Percentiles rank a stretch among this genome's conserved stretches.
These are phyloP conservation scores for Blastocystis sp. DNA, from an alignment of 352 stramenopile species.

Conservation along the genomic window DNA sequence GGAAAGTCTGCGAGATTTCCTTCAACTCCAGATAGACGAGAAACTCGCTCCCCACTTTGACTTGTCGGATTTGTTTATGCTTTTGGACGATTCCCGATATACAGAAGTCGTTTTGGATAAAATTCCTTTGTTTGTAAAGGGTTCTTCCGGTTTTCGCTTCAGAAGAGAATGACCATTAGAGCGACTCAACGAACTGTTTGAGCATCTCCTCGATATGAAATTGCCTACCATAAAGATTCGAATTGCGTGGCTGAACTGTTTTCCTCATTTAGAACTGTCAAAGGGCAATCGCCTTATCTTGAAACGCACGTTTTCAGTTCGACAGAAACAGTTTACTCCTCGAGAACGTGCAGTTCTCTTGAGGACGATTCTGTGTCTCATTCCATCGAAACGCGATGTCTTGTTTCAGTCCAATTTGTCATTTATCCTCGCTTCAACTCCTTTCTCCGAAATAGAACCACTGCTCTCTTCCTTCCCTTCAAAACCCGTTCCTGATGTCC, in stretches of 20 bases:
- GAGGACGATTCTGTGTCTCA: not conserved
- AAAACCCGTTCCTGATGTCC: not conserved
- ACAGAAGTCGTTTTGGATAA: not conserved
- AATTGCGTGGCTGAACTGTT: not conserved
- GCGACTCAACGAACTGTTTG: not conserved
- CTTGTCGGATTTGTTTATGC: not conserved
- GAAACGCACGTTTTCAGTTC: not conserved
- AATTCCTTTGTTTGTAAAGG: not conserved
- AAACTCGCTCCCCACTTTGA: not conserved
- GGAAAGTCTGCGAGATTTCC: not conserved
- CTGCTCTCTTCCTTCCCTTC: not conserved
- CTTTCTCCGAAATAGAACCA: not conserved
- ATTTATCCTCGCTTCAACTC: not conserved
- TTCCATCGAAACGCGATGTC: not conserved
- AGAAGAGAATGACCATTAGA: not conserved
- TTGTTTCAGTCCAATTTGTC: not conserved
- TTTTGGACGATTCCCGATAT: not conserved
- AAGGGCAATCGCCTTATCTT: not conserved
- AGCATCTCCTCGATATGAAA: not conserved
- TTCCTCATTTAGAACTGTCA: not conserved
- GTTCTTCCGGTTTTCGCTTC: not conserved
- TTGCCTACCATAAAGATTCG: not conserved
- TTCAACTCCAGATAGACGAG: not conserved
- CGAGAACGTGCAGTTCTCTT: not conserved
- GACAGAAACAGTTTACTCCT: not conserved